Conservation (phyloP, 305 asterid genomes). For the Fraxinus paxiana region DNA sequence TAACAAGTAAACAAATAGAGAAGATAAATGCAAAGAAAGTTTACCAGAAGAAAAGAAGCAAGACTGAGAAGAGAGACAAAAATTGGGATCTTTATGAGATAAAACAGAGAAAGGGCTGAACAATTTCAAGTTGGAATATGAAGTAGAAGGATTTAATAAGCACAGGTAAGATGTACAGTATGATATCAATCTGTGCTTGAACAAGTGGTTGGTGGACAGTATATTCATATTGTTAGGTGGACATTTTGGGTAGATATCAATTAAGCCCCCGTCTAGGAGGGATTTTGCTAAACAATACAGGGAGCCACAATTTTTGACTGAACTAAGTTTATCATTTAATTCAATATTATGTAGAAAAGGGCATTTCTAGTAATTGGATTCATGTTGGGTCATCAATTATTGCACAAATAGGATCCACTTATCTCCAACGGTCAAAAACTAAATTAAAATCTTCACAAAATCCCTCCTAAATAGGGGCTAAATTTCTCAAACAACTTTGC, state of each 20-base stretch:
- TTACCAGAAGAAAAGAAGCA: slow-evolving; percentile 46
- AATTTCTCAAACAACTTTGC: too few species aligned
- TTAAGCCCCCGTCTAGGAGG: background rate
- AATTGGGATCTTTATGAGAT: slow-evolving; percentile 17
- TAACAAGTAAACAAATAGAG: background rate
- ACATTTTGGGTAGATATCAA: background rate
- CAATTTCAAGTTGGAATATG: slow-evolving; percentile 17
- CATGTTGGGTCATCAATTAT: too few species aligned
- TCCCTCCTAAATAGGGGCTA: too few species aligned
- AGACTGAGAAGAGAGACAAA: slow-evolving; percentile 21
- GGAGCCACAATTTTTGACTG: too few species aligned
- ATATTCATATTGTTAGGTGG: slow-evolving; percentile 39
- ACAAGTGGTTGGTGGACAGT: slow-evolving; percentile 40
- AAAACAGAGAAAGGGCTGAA: slow-evolving; percentile 20
- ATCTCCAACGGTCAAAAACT: too few species aligned
- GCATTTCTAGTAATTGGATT: too few species aligned
- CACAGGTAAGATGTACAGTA: background rate
- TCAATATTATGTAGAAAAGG: too few species aligned
- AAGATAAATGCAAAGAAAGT: background rate
- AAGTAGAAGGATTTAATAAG: slow-evolving; percentile 8
- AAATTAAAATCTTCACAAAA: too few species aligned
- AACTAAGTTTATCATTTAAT: too few species aligned
- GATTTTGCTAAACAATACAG: too few species aligned
- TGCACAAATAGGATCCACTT: too few species aligned
- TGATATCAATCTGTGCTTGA: slow-evolving; percentile 20